These are phyloP conservation scores for Nepenthes gracilis DNA, from an alignment of 148 eudicot genomes.

Conservation along the genomic window DNA sequence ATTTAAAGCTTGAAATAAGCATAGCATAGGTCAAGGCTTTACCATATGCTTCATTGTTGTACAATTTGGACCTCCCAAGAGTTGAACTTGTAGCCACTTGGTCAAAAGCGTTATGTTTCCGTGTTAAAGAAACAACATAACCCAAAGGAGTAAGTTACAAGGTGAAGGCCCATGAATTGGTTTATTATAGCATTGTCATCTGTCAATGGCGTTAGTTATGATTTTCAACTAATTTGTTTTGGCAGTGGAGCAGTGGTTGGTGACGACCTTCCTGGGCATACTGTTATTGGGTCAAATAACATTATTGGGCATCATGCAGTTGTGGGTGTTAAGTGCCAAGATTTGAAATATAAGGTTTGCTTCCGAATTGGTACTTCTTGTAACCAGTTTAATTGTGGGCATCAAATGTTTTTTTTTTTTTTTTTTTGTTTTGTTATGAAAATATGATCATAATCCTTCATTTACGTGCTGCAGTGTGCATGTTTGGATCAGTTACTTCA, in stretches of 20 bases:
- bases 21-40: too few relatives aligned
- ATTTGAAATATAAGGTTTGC: conserved; percentile 84
- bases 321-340: conserved; percentile 89
- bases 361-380: conserved; percentile 1
- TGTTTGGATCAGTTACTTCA: too few relatives aligned
- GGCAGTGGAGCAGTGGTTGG: conserved; percentile 90
- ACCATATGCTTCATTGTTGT: too few relatives aligned
- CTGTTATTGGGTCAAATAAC: conserved; percentile 71
- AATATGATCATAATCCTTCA: too few relatives aligned
- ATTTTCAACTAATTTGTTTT: background rate
- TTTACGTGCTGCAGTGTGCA: too few relatives aligned
- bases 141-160: too few relatives aligned
- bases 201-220: background rate
- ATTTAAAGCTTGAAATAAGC: too few relatives aligned
- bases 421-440: background rate
- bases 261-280: conserved; percentile 82
- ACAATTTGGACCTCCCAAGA: too few relatives aligned
- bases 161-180: too few relatives aligned
- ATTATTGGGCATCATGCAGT: conserved; percentile 89
- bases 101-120: too few relatives aligned
- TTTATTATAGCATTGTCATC: background rate
- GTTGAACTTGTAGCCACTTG: too few relatives aligned
- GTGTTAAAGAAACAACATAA: too few relatives aligned
- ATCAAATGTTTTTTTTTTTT: background rate
- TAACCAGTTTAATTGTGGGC: background rate